These are phyloP conservation scores for Moesziomyces aphidis DNA, from an alignment of 1,284 basidiomycete genomes.

Conservation along the genomic window DNA sequence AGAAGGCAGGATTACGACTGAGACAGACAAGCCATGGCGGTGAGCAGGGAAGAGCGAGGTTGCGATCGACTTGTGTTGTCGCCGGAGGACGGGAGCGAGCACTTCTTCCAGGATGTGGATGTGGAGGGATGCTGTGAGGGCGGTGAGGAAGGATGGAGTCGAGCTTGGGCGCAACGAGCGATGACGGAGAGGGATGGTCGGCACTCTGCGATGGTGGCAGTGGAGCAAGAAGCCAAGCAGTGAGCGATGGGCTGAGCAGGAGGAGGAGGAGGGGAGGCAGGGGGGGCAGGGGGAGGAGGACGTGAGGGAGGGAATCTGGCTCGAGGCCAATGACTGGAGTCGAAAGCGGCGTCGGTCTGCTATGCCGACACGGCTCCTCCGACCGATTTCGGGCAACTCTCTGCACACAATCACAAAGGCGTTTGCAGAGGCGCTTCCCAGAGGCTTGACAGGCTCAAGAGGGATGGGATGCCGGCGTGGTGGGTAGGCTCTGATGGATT, in stretches of 20 bases:
- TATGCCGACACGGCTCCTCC: not conserved
- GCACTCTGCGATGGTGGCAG: constrained; percentile 4
- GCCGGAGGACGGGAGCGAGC: not conserved
- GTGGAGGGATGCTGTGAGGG: not conserved
- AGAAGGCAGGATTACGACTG: not conserved
- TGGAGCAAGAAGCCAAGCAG: not conserved
- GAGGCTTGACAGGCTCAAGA: too few relatives aligned
- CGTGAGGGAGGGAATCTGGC: not conserved
- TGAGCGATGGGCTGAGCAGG: not conserved
- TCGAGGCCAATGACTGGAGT: not conserved
- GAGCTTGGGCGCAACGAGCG: not conserved
- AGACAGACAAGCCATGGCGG: not conserved
- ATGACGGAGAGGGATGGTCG: not conserved
- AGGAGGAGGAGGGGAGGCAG: not conserved
- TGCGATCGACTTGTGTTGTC: not conserved
- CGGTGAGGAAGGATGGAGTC: not conserved
- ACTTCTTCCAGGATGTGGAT: not conserved
- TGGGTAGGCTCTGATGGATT: not conserved
- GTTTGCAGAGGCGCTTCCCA: too few relatives aligned
- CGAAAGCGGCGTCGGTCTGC: not conserved
- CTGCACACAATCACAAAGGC: not conserved
- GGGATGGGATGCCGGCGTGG: not conserved
- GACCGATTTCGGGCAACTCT: not conserved
- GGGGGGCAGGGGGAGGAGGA: not conserved
- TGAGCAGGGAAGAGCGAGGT: not conserved